These are phyloP conservation scores for Fraxinus platypoda DNA, from an alignment of 305 asterid genomes.

Conservation along the genomic window DNA sequence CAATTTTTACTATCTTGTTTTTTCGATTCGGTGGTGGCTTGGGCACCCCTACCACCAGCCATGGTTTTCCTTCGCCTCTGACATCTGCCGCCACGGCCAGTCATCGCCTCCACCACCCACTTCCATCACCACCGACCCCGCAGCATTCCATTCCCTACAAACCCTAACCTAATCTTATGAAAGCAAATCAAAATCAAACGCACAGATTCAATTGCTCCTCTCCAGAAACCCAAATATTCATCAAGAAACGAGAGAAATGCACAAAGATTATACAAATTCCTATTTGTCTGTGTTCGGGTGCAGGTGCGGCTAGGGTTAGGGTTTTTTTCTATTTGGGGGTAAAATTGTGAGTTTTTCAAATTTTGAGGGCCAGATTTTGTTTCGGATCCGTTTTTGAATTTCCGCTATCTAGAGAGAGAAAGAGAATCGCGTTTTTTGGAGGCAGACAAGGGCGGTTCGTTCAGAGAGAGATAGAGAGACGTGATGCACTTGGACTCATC, in stretches of 20 bases:
- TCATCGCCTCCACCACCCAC: conserved; percentile 56
- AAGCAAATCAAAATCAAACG: conserved; percentile 20
- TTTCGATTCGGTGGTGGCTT: conserved; percentile 41
- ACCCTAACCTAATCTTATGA: conserved; percentile 38
- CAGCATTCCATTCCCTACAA: conserved; percentile 49
- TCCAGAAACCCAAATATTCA: conserved; percentile 13
- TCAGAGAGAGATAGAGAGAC: conserved; percentile 29
- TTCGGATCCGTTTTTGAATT: conserved; percentile 45
- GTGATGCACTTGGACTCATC: conserved; percentile 1
- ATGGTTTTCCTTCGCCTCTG: conserved; percentile 59
- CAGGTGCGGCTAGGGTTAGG: conserved; percentile 77
- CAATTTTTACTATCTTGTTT: conserved; percentile 37
- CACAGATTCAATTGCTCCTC: conserved; percentile 22
- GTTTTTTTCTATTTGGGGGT: conserved; percentile 41
- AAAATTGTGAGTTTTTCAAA: conserved; percentile 33
- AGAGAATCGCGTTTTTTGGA: conserved; percentile 47
- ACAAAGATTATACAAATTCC: conserved; percentile 18
- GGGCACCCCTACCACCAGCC: conserved; percentile 58
- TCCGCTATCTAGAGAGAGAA: conserved; percentile 30
- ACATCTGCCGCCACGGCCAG: conserved; percentile 56
- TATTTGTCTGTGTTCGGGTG: conserved; percentile 14
- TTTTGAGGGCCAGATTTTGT: conserved; percentile 45
- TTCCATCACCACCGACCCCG: conserved; percentile 45
- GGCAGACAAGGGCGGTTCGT: conserved; percentile 39
- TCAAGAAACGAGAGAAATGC: conserved; percentile 13